Evolutionary conservation across 805 yeast species (phyloP).

Genomic region (Candida qinlingensis): DNA sequence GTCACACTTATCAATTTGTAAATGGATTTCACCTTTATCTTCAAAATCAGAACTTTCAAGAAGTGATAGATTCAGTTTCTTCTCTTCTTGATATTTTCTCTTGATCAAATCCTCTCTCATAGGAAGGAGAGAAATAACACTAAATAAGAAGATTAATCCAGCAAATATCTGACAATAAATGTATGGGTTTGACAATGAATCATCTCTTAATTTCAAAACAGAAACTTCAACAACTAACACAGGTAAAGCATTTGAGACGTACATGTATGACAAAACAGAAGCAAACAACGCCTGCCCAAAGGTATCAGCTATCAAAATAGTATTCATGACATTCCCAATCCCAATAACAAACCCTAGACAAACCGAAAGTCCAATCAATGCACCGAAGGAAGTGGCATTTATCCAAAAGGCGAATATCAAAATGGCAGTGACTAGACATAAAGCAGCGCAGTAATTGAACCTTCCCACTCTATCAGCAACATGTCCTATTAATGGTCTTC

Average conservation of each 20-base stretch:
- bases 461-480: constrained; percentile 41
- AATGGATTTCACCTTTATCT: too few relatives aligned
- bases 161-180: constrained; percentile 55
- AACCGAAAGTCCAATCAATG: constrained; percentile 36
- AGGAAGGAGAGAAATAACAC: constrained; percentile 35
- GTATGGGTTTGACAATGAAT: constrained; percentile 35
- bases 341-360: constrained; percentile 41
- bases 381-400: constrained; percentile 32
- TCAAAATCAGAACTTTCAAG: too few relatives aligned
- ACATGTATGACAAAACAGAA: constrained; percentile 10
- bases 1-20: too few relatives aligned
- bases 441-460: constrained; percentile 27
- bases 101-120: constrained; percentile 46
- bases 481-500: constrained; percentile 45
- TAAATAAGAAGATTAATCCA: constrained; percentile 43
- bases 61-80: background rate
- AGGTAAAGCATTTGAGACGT: constrained; percentile 25
- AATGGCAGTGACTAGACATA: constrained; percentile 25
- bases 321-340: constrained; percentile 37
- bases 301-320: constrained; percentile 36
- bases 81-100: constrained; percentile 27
- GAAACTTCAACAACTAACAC: constrained; percentile 47
- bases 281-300: constrained; percentile 31
- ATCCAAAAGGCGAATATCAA: constrained; percentile 44
- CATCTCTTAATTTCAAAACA: constrained; percentile 41